Conservation (phyloP, 2,329 filamentous ascomycete species). For the Incumbomyces delicatus region DNA sequence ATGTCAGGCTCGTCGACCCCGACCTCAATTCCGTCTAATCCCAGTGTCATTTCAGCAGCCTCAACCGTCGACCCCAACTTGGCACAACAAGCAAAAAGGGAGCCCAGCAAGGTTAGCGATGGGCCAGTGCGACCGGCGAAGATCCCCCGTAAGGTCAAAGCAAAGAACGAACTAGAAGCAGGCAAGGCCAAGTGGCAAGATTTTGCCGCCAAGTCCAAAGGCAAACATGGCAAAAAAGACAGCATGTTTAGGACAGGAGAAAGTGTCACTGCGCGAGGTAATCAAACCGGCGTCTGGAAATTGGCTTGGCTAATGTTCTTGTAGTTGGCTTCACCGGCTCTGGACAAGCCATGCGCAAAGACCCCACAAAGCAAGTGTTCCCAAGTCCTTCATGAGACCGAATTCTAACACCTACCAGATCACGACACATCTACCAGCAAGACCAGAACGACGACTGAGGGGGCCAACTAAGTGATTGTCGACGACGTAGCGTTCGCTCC, state of each 20-base stretch:
- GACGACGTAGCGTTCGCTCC: background rate
- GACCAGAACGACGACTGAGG: slow-evolving; percentile 46
- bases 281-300: slow-evolving; percentile 21
- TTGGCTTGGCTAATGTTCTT: slow-evolving; percentile 20
- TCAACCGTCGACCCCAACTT: slow-evolving; percentile 57
- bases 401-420: too few relatives aligned
- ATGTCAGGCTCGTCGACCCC: slow-evolving; percentile 45
- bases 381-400: too few relatives aligned
- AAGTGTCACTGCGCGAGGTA: slow-evolving; percentile 76
- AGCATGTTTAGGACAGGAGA: slow-evolving; percentile 96
- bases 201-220: slow-evolving; percentile 65
- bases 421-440: slow-evolving; percentile 72
- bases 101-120: slow-evolving; percentile 54
- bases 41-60: slow-evolving; percentile 55
- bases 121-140: slow-evolving; percentile 53
- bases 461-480: background rate
- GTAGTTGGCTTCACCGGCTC: slow-evolving; percentile 93
- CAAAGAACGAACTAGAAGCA: slow-evolving; percentile 81
- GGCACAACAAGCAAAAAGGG: slow-evolving; percentile 54
- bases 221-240: slow-evolving; percentile 68
- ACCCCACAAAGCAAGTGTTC: slow-evolving; percentile 54
- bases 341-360: slow-evolving; percentile 91
- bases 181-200: slow-evolving; percentile 93
- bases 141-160: slow-evolving; percentile 68
- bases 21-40: slow-evolving; percentile 32